These are phyloP conservation scores for bread wheat (Triticum aestivum) DNA, from an alignment of 176 grass and related monocot species.

Conservation along the genomic window DNA sequence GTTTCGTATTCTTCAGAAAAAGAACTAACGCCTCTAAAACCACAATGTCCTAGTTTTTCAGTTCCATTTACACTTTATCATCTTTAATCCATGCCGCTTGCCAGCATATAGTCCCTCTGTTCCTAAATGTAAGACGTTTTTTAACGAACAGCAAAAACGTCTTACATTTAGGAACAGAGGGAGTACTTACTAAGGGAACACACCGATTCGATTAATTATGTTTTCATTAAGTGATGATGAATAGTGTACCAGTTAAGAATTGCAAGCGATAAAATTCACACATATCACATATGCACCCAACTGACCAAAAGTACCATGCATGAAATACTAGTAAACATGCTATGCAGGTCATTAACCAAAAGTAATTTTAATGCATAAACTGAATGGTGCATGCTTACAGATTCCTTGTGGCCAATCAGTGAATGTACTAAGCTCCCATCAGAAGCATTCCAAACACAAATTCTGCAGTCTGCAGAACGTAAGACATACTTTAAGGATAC, in stretches of 20 bases:
- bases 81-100: conserved; percentile 9
- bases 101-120: background rate
- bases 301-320: background rate
- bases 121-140: too few relatives aligned
- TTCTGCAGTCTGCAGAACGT: conserved; percentile 86
- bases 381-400: conserved; percentile 51
- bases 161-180: too few relatives aligned
- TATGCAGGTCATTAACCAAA: conserved; percentile 13
- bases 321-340: background rate
- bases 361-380: background rate
- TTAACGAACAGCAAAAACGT: too few relatives aligned
- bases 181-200: background rate
- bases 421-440: conserved; percentile 99
- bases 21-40: background rate
- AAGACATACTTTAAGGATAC: conserved; percentile 22
- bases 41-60: conserved; percentile 2
- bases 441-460: conserved; percentile 99
- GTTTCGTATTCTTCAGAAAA: background rate
- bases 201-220: background rate
- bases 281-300: conserved; percentile 18
- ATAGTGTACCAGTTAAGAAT: background rate
- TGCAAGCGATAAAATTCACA: background rate
- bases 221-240: conserved; percentile 2
- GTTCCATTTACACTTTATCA: background rate
- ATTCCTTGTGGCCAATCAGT: conserved; percentile 93